Evolutionary conservation across 805 yeast species (phyloP).

Genomic region (Lachancea dasiensis): DNA sequence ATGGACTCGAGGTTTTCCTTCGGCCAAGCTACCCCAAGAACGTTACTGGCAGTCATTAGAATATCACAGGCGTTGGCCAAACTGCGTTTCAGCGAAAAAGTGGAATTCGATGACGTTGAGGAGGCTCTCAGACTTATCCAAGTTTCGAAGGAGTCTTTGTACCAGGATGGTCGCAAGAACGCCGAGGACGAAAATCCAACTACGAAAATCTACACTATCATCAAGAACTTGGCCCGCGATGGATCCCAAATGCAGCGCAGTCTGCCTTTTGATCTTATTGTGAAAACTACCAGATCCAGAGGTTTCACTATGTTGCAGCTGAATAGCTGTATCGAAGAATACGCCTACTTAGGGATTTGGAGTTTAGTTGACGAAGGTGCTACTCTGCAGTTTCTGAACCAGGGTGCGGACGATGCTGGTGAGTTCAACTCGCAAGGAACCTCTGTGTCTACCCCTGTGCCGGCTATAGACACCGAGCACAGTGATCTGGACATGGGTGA

Average conservation of each 20-base stretch:
- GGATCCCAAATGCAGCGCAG: conserved; percentile 31
- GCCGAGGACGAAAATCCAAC: conserved; percentile 60
- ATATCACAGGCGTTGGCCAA: conserved; percentile 93
- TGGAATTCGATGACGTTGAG: conserved; percentile 78
- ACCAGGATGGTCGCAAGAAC: conserved; percentile 43
- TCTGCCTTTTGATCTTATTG: conserved; percentile 43
- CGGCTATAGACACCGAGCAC: background rate
- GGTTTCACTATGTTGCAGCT: conserved; percentile 82
- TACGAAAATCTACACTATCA: conserved; percentile 65
- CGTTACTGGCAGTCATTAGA: conserved; percentile 83
- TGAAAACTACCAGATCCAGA: conserved; percentile 62
- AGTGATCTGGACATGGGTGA: conserved; percentile 6
- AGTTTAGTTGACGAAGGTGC: conserved; percentile 66
- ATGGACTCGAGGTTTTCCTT: conserved; percentile 67
- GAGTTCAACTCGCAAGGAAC: conserved; percentile 3
- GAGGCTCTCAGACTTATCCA: conserved; percentile 85
- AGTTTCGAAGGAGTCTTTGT: conserved; percentile 81
- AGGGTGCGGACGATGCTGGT: conserved; percentile 11
- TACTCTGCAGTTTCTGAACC: conserved; percentile 50
- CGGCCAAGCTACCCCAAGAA: conserved; percentile 92
- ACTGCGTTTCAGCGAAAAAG: conserved; percentile 69
- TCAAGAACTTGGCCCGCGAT: conserved; percentile 50
- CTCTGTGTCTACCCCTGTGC: background rate
- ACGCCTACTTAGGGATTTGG: conserved; percentile 69
- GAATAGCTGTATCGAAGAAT: conserved; percentile 67